Evolutionary conservation across 176 grass and related monocot species (phyloP).

Genomic region (Guadua angustifolia): DNA sequence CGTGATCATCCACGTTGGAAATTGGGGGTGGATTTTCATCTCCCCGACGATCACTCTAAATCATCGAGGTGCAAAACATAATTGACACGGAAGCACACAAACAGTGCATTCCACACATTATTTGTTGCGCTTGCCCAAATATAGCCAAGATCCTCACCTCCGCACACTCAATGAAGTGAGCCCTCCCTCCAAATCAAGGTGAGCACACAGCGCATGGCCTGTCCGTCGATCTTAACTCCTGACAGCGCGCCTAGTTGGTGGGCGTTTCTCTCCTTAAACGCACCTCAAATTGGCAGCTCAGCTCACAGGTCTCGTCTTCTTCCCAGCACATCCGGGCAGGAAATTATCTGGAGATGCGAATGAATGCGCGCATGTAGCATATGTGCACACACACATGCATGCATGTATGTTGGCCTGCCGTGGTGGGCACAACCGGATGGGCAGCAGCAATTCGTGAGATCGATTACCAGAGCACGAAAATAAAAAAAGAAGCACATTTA

Average conservation of each 20-base stretch:
- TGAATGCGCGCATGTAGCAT: background rate
- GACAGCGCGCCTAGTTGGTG: background rate
- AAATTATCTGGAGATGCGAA: background rate
- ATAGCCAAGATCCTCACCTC: background rate
- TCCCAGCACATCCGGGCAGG: background rate
- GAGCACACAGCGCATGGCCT: background rate
- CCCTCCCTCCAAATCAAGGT: background rate
- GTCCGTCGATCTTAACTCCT: background rate
- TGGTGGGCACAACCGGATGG: background rate
- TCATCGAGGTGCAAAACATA: background rate
- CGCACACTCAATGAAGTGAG: background rate
- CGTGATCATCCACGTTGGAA: too few species aligned
- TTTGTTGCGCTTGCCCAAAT: background rate
- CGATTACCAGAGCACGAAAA: background rate
- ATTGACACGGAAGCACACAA: background rate
- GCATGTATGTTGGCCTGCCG: background rate
- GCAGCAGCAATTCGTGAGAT: background rate
- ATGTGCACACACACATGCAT: background rate
- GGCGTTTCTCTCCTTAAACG: background rate
- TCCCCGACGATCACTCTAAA: background rate
- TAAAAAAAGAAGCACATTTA: constrained; percentile 32
- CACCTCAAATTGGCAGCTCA: background rate
- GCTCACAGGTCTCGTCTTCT: background rate
- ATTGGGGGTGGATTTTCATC: too few species aligned
- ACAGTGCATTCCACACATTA: background rate